Conservation (phyloP, 2,329 filamentous ascomycete species). For the Verticillium nonalfalfae region DNA sequence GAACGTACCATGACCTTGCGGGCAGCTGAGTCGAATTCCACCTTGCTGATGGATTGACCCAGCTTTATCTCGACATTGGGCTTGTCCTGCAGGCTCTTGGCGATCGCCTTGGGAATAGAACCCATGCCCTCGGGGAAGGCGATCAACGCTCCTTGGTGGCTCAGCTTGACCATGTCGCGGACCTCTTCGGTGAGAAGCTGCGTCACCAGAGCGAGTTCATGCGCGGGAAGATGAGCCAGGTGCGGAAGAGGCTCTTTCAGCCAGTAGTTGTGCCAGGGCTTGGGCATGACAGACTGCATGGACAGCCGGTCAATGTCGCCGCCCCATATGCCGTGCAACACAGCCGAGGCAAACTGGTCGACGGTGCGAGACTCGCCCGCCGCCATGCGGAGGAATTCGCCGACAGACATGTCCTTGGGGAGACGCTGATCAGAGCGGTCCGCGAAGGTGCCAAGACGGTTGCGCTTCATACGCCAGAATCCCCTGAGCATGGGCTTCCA, state of each 20-base stretch:
- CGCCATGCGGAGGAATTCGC: constrained; percentile 53
- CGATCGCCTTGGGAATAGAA: constrained; percentile 50
- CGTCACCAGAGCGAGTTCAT: background rate
- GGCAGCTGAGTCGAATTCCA: constrained; percentile 31
- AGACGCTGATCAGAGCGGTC: constrained; percentile 3
- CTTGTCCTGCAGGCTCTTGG: constrained; percentile 38
- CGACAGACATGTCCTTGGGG: constrained; percentile 64
- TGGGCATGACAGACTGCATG: constrained; percentile 49
- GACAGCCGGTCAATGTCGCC: constrained; percentile 81
- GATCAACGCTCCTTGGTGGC: constrained; percentile 21
- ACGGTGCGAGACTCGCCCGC: constrained; percentile 46
- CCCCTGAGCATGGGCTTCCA: constrained; percentile 1
- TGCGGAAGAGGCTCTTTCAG: constrained; percentile 10
- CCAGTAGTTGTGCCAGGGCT: constrained; percentile 35
- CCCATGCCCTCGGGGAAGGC: constrained; percentile 56
- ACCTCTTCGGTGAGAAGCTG: constrained; percentile 10
- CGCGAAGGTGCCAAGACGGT: background rate
- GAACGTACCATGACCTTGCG: constrained; percentile 34
- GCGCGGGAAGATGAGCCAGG: background rate
- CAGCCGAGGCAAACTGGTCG: constrained; percentile 69
- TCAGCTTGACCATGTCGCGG: constrained; percentile 3
- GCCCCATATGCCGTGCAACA: constrained; percentile 85
- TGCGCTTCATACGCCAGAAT: background rate
- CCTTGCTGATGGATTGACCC: constrained; percentile 36
- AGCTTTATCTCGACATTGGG: constrained; percentile 55